Conservation (phyloP, 805 yeast genomes). For the Saturnispora sekii region DNA sequence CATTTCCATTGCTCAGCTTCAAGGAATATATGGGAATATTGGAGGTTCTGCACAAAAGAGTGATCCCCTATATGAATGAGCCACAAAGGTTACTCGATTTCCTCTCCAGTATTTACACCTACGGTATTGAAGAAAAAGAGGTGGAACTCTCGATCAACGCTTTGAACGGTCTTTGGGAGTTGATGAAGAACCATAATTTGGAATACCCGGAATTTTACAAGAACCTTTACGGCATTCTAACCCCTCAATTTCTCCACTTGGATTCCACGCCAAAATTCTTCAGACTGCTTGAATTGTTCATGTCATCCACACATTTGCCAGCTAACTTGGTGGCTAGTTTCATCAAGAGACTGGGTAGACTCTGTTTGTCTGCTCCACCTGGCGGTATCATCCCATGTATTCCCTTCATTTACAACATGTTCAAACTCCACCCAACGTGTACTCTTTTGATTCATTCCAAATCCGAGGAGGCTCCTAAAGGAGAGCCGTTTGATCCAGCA, state of each 20-base stretch:
- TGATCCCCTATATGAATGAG: constrained; percentile 69
- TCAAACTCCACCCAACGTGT: constrained; percentile 90
- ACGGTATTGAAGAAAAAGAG: constrained; percentile 27
- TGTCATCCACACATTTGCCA: constrained; percentile 81
- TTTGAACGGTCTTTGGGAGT: constrained; percentile 75
- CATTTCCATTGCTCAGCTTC: constrained; percentile 22
- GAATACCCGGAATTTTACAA: constrained; percentile 87
- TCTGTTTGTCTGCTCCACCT: constrained; percentile 72
- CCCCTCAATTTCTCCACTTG: constrained; percentile 65
- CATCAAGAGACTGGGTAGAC: constrained; percentile 69
- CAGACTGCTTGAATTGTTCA: constrained; percentile 75
- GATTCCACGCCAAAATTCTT: constrained; percentile 80
- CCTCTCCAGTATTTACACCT: constrained; percentile 72
- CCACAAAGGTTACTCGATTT: constrained; percentile 90
- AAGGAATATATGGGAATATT: constrained; percentile 63
- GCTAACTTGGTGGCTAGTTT: constrained; percentile 80
- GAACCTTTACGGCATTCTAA: constrained; percentile 73
- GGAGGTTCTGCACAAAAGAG: constrained; percentile 66
- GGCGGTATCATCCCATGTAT: constrained; percentile 78
- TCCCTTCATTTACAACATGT: constrained; percentile 84
- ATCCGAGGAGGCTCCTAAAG: constrained; percentile 26
- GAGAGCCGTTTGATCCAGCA: constrained; percentile 56
- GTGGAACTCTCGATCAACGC: constrained; percentile 47
- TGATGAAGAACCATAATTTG: constrained; percentile 71
- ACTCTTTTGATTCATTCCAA: constrained; percentile 73